Conservation (phyloP, 768 basidiomycete genomes). For the Hysterangium stoloniferum region DNA sequence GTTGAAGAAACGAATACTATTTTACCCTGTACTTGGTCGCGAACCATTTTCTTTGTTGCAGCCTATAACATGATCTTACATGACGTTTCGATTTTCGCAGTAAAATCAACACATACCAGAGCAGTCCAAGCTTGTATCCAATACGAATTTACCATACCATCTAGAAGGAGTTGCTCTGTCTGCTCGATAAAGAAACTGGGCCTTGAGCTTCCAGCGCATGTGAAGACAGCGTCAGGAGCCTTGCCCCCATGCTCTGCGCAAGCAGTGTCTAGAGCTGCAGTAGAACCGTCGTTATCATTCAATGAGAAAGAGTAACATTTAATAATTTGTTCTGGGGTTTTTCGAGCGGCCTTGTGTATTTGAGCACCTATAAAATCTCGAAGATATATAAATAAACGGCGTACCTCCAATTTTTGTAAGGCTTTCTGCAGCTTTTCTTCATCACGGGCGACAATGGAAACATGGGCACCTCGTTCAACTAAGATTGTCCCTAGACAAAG, state of each 20-base stretch:
- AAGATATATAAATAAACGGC: not conserved
- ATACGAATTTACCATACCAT: constrained; percentile 49
- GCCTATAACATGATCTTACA: constrained; percentile 34
- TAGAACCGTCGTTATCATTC: constrained; percentile 41
- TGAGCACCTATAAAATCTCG: too few species aligned
- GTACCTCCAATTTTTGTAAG: constrained; percentile 25
- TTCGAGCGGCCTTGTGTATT: constrained; percentile 40
- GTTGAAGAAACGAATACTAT: constrained; percentile 72
- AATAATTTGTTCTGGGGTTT: constrained; percentile 52
- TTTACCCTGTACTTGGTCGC: constrained; percentile 49
- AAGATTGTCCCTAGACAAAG: constrained; percentile 31
- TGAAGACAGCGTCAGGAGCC: constrained; percentile 68
- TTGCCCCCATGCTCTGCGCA: constrained; percentile 44
- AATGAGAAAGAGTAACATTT: constrained; percentile 61
- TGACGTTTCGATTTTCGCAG: not conserved
- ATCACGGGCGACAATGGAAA: constrained; percentile 35
- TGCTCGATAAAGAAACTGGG: constrained; percentile 74
- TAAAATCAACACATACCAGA: constrained; percentile 34
- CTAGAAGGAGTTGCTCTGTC: constrained; percentile 45
- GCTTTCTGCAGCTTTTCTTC: constrained; percentile 27
- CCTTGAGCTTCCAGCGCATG: constrained; percentile 65
- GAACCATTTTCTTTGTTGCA: constrained; percentile 56
- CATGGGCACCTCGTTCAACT: constrained; percentile 31
- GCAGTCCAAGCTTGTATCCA: constrained; percentile 47
- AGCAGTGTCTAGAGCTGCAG: constrained; percentile 54